A percentile compares a stretch with the other conserved stretches of the same genome.
Evolutionary conservation across 2,329 filamentous ascomycete genomes (phyloP).

Genomic region (Hirsutella thompsonii): DNA sequence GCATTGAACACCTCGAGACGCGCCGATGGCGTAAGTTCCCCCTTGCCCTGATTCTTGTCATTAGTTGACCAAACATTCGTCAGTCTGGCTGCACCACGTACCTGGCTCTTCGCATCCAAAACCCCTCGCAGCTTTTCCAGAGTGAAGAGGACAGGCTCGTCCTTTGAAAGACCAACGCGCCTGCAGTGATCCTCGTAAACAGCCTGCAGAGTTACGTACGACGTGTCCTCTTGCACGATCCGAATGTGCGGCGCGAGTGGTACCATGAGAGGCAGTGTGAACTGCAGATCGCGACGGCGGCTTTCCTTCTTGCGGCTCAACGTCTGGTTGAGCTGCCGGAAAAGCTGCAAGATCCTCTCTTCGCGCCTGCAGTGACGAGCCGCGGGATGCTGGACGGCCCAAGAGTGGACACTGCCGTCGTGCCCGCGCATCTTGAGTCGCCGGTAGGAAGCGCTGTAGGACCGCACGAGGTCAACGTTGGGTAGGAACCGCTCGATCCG

Average conservation of each 20-base stretch:
- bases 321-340: slow-evolving; percentile 93
- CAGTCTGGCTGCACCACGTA: slow-evolving; percentile 23
- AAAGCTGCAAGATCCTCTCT: slow-evolving; percentile 88
- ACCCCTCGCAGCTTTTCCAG: slow-evolving; percentile 85
- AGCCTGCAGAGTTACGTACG: slow-evolving; percentile 86
- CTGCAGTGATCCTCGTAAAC: slow-evolving; percentile 96
- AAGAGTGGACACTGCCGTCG: slow-evolving; percentile 93
- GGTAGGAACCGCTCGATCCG: slow-evolving; percentile 94
- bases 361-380: slow-evolving; percentile 86
- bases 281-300: slow-evolving; percentile 83
- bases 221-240: slow-evolving; percentile 89
- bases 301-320: slow-evolving; percentile 90
- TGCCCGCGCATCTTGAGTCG: slow-evolving; percentile 93
- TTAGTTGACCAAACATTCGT: slow-evolving; percentile 5
- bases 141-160: slow-evolving; percentile 87
- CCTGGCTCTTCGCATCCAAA: slow-evolving; percentile 50
- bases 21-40: slow-evolving; percentile 58
- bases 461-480: slow-evolving; percentile 83
- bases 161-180: slow-evolving; percentile 75
- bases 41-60: slow-evolving; percentile 37
- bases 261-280: slow-evolving; percentile 91
- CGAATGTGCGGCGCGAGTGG: slow-evolving; percentile 89
- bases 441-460: slow-evolving; percentile 81
- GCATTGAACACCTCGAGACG: slow-evolving; percentile 86
- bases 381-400: slow-evolving; percentile 91